Conservation (phyloP, 1,284 basidiomycete genomes). For the Somion occarium region DNA sequence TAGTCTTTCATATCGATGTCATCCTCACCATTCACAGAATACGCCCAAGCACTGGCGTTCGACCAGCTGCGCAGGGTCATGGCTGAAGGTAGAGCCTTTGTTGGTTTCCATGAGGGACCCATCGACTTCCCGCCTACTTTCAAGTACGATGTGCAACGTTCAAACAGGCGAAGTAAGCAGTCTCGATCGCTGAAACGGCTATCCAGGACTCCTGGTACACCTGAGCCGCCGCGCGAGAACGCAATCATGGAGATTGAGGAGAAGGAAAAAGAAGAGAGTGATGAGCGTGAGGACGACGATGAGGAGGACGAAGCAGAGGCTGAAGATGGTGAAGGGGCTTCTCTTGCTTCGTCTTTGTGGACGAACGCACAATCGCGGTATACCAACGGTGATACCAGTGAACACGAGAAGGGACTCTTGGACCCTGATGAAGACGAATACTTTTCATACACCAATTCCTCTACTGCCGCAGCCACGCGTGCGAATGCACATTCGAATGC, state of each 20-base stretch:
- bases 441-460: slow-evolving; percentile 18
- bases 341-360: slow-evolving; percentile 48
- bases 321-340: slow-evolving; percentile 42
- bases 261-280: slow-evolving; percentile 18
- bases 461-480: slow-evolving; percentile 1
- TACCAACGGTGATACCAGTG: slow-evolving; percentile 29
- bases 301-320: slow-evolving; percentile 28
- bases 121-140: slow-evolving; percentile 81
- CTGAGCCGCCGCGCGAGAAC: slow-evolving; percentile 24
- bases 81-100: slow-evolving; percentile 52
- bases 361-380: slow-evolving; percentile 44
- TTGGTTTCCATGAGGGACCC: slow-evolving; percentile 65
- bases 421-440: slow-evolving; percentile 45
- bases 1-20: neutral
- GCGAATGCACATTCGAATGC: slow-evolving; percentile 16
- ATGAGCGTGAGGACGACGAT: neutral
- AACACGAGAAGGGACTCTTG: neutral
- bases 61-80: slow-evolving; percentile 78
- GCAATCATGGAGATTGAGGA: slow-evolving; percentile 38
- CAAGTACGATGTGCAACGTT: slow-evolving; percentile 74
- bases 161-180: slow-evolving; percentile 42
- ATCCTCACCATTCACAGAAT: slow-evolving; percentile 39
- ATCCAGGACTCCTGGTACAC: slow-evolving; percentile 4
- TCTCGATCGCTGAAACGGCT: slow-evolving; percentile 7
- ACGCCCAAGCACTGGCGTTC: slow-evolving; percentile 69